Percentiles rank a stretch among this genome's conserved stretches.
phyloP scores from a whole-genome alignment of 805 yeast species.

The Vanderwaltozyma tropicalis region DNA sequence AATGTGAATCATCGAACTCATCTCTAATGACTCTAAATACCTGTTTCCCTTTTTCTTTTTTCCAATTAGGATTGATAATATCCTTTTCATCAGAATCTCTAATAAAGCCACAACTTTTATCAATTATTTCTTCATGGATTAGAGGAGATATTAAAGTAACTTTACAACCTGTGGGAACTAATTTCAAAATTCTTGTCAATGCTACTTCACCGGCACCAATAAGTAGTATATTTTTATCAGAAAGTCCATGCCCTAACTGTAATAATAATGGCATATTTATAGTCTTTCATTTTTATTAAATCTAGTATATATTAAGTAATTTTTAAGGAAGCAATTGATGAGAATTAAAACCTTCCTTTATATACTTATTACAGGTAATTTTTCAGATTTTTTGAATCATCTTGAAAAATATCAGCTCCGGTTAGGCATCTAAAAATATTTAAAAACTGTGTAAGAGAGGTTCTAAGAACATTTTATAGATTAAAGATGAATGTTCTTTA shows the following conservation, averaged over 20 bases:
- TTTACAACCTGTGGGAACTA: slow-evolving; percentile 25
- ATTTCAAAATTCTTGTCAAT: slow-evolving; percentile 22
- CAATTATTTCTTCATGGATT: slow-evolving; percentile 10
- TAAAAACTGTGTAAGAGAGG: too few species aligned
- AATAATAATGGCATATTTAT: slow-evolving; percentile 15
- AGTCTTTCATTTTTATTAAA: too few species aligned
- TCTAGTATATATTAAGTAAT: too few species aligned
- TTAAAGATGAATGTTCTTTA: too few species aligned
- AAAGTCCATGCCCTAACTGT: slow-evolving; percentile 23
- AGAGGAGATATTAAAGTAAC: slow-evolving; percentile 23
- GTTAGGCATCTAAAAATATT: too few species aligned
- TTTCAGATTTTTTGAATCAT: too few species aligned
- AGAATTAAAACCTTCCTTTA: too few species aligned
- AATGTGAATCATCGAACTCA: slow-evolving; percentile 9
- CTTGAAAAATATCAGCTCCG: too few species aligned
- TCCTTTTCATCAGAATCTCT: background rate
- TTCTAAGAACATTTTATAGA: too few species aligned
- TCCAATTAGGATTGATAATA: slow-evolving; percentile 11
- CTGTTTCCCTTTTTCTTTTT: background rate
- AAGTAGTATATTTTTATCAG: slow-evolving; percentile 17
- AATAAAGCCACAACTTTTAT: slow-evolving; percentile 5
- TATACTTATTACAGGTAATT: too few species aligned
- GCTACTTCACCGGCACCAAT: slow-evolving; percentile 31
- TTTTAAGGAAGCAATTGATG: too few species aligned
- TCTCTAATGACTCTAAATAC: slow-evolving; percentile 11